Evolutionary conservation across 2,329 filamentous ascomycete genomes (phyloP).

Genomic region (Aspergillus sp.): DNA sequence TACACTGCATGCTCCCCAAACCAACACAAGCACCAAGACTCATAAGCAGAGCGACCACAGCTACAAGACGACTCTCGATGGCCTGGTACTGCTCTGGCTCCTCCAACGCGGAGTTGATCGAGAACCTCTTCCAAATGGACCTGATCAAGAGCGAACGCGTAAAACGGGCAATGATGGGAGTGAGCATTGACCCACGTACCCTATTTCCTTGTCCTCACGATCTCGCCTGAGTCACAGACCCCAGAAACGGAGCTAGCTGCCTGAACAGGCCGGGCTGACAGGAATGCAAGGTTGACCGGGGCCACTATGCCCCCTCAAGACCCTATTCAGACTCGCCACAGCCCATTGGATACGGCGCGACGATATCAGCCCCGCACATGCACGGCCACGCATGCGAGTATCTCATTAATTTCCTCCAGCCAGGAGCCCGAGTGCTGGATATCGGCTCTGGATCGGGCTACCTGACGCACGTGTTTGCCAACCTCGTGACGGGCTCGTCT

Average conservation of each 20-base stretch:
- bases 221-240: background rate
- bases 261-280: background rate
- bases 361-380: slow-evolving; percentile 73
- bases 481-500: slow-evolving; percentile 56
- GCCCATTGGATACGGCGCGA: slow-evolving; percentile 64
- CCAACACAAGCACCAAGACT: background rate
- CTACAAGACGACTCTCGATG: slow-evolving; percentile 55
- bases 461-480: slow-evolving; percentile 82
- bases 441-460: slow-evolving; percentile 78
- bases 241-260: background rate
- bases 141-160: slow-evolving; percentile 73
- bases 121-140: slow-evolving; percentile 70
- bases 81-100: slow-evolving; percentile 83
- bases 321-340: slow-evolving; percentile 76
- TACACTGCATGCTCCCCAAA: background rate
- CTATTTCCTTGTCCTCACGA: background rate
- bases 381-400: slow-evolving; percentile 65
- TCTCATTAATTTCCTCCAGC: slow-evolving; percentile 57
- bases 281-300: slow-evolving; percentile 72
- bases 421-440: slow-evolving; percentile 63
- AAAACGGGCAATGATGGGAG: slow-evolving; percentile 75
- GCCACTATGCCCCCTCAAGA: slow-evolving; percentile 69
- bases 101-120: slow-evolving; percentile 71
- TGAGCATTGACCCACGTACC: slow-evolving; percentile 36
- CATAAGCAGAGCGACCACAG: background rate